Evolutionary conservation across 2,329 filamentous ascomycete genomes (phyloP), one percentile per base, ranked within the genome.

Genomic region (Microsporum ferrugineum): DNA sequence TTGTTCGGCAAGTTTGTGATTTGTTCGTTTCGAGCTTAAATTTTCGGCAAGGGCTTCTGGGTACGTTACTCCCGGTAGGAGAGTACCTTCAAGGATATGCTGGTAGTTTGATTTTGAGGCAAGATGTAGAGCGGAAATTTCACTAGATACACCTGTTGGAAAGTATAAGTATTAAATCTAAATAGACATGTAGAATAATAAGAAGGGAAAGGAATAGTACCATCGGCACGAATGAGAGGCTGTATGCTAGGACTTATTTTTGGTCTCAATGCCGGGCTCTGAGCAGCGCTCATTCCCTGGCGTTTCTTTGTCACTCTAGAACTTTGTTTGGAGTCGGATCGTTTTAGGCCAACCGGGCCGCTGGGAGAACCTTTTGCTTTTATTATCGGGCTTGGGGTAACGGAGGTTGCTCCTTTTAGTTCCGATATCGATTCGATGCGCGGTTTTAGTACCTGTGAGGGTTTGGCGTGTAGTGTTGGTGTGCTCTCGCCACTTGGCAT

Each of bases 101-200:
- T 97, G 92, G 69, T 99, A 99, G 70, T 99, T 99, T 1, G 92
- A 97, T 72, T 97, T 97, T 14, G 89, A 90, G 39, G 91, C 89
- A 33, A 99, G 81, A 51, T 97, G 82, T 33, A 90, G 81, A n/a
- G 85, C 83, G 62, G 84, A 84, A 2, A 80, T 80, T 58, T 85
- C 82, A 39, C 82, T 79, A 23, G 82, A 77, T 14, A 82, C 71
- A 39, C 75, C 75, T 75, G 67, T 47, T 45, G 5, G 29, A 17
- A 59, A n/a, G 41, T 39, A 56, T 49, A 8, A 8, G 23, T 23
- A 27, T 23, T 8, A 29, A 34, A 56, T n/a, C 14, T 1, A 36
- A 39, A 10, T 41, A 33, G 17, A 23, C 10, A 34, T 39, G 57
- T 39, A 55, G 55, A 41, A 70, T 39, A 55, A 57, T 41, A 69